Evolutionary conservation across 177 flowering plant species (phyloP).

Genomic region (Vitis hybrid): DNA sequence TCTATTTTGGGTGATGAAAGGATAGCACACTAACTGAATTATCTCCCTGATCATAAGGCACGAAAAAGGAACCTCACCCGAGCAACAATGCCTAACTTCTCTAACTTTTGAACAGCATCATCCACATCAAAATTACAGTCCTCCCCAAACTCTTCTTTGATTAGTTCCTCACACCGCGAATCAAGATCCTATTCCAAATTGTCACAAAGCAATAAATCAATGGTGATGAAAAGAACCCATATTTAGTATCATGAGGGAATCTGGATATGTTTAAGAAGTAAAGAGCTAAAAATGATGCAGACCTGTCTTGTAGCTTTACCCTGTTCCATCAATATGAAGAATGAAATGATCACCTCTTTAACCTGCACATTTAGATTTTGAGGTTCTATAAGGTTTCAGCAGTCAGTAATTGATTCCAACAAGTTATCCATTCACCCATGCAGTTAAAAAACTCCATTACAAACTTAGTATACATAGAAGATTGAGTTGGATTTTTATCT

Average conservation of each 20-base stretch:
- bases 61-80: slow-evolving; percentile 49
- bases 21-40: neutral
- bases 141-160: slow-evolving; percentile 74
- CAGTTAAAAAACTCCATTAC: too few relatives aligned
- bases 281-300: slow-evolving; percentile 3
- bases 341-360: slow-evolving; percentile 89
- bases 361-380: slow-evolving; percentile 57
- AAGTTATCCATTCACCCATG: neutral
- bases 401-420: neutral
- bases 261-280: neutral
- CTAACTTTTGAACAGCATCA: slow-evolving; percentile 76
- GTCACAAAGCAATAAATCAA: slow-evolving; percentile 6
- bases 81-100: slow-evolving; percentile 74
- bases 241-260: neutral
- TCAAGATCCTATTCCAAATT: slow-evolving; percentile 69
- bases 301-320: slow-evolving; percentile 86
- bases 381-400: neutral
- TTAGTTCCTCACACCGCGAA: slow-evolving; percentile 71
- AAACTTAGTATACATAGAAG: too few relatives aligned
- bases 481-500: too few relatives aligned
- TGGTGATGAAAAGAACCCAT: neutral
- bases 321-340: slow-evolving; percentile 88
- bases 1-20: too few relatives aligned
- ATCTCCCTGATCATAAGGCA: neutral
- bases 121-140: slow-evolving; percentile 87